Conservation (phyloP, 2,329 filamentous ascomycete genomes). For the Gnomoniopsis smithogilvyi region DNA sequence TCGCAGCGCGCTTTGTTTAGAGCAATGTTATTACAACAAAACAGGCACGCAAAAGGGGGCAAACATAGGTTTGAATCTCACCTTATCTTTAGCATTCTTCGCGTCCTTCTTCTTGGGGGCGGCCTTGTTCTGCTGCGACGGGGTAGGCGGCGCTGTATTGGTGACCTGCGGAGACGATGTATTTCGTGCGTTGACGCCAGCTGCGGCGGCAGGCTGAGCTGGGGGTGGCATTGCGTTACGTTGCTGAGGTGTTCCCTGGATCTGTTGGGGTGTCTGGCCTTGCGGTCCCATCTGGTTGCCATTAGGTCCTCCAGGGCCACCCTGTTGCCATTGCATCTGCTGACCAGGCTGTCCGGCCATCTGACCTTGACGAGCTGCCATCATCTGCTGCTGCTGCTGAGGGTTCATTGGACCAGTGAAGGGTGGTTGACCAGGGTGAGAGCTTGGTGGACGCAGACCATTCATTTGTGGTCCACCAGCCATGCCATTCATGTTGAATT, state of each 20-base stretch:
- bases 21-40: conserved; percentile 10
- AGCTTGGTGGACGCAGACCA: conserved; percentile 66
- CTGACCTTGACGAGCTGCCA: conserved; percentile 41
- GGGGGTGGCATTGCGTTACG: conserved; percentile 61
- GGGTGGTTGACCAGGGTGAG: conserved; percentile 53
- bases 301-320: conserved; percentile 33
- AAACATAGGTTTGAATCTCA: conserved; percentile 36
- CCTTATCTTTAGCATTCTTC: conserved; percentile 66
- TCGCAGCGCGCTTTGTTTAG: conserved; percentile 39
- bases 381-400: conserved; percentile 60
- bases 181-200: conserved; percentile 45
- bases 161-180: conserved; percentile 62
- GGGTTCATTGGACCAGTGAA: conserved; percentile 58
- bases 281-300: conserved; percentile 41
- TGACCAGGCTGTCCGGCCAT: conserved; percentile 34
- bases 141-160: conserved; percentile 70
- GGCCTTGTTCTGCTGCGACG: conserved; percentile 68
- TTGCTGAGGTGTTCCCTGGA: conserved; percentile 71
- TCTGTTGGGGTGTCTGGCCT: conserved; percentile 46
- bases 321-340: conserved; percentile 44
- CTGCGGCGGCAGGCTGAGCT: conserved; percentile 50
- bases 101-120: conserved; percentile 75
- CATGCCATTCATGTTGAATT: conserved; percentile 54
- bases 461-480: conserved; percentile 55
- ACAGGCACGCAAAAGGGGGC: conserved; percentile 12